Percentiles rank a stretch among this genome's conserved stretches.
phyloP scores from a whole-genome alignment of 257 asterid species.

The Solanum etuberosum region DNA sequence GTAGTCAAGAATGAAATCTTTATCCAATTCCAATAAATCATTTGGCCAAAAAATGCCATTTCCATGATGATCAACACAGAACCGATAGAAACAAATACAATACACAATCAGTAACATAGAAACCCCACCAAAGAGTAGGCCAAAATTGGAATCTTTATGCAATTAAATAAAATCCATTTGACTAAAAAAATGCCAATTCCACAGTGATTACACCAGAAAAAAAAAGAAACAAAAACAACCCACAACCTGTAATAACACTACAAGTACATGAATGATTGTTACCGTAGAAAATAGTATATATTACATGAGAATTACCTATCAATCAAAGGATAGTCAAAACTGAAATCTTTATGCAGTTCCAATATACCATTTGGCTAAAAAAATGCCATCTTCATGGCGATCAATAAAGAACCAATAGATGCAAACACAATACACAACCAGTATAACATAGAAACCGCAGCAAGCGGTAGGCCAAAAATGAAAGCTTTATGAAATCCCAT shows the following conservation, averaged over 20 bases:
- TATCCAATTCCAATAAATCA: background rate
- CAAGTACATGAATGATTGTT: too few species aligned
- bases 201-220: background rate
- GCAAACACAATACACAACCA: too few species aligned
- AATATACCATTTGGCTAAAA: too few species aligned
- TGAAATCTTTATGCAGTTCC: too few species aligned
- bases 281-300: too few species aligned
- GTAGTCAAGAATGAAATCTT: background rate
- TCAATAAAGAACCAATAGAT: too few species aligned
- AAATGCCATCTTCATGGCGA: too few species aligned
- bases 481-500: too few species aligned
- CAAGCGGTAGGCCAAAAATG: too few species aligned
- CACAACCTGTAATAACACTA: background rate
- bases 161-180: background rate
- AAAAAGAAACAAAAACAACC: background rate
- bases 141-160: background rate
- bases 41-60: background rate
- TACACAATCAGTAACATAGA: background rate
- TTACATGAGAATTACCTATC: too few species aligned
- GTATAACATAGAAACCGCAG: too few species aligned
- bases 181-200: background rate
- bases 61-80: background rate
- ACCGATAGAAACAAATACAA: background rate
- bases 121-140: background rate
- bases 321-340: too few species aligned